These are phyloP conservation scores for Eimeria zaria DNA, from an alignment of 169 alveolate species.

Conservation along the genomic window DNA sequence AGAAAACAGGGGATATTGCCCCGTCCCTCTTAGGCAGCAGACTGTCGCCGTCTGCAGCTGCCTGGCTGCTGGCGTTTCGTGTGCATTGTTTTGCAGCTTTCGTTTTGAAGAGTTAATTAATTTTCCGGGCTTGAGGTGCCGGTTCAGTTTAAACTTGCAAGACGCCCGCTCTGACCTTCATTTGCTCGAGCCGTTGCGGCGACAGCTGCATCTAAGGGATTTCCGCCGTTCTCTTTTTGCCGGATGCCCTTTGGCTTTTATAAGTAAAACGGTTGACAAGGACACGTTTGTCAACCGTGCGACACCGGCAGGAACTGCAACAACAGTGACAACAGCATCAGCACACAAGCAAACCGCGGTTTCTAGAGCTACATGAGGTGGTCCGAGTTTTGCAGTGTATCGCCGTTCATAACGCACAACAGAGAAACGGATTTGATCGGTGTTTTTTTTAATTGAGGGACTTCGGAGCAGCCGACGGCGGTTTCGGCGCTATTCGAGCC, in stretches of 20 bases:
- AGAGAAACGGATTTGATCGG: neutral
- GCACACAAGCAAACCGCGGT: neutral
- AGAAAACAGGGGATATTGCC: neutral
- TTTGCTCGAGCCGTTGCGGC: neutral
- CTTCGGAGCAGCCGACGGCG: neutral
- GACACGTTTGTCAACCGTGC: neutral
- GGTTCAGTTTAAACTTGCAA: neutral
- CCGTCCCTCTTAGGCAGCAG: neutral
- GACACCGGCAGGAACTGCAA: neutral
- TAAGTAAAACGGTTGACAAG: neutral
- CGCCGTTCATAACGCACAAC: neutral
- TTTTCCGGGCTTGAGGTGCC: neutral
- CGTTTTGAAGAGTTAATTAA: neutral
- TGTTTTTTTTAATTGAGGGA: neutral
- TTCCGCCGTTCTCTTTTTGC: neutral
- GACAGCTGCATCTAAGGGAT: neutral
- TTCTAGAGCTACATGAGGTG: neutral
- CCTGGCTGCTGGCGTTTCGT: neutral
- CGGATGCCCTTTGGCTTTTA: neutral
- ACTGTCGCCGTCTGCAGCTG: neutral
- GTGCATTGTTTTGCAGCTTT: slow-evolving; percentile 5
- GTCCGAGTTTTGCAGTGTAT: neutral
- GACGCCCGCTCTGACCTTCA: neutral
- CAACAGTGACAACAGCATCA: neutral
- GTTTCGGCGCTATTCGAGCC: neutral